Base-by-base conservation (phyloP, 768 basidiomycete genomes). In the Sporobolomyces phaffii region DNA sequence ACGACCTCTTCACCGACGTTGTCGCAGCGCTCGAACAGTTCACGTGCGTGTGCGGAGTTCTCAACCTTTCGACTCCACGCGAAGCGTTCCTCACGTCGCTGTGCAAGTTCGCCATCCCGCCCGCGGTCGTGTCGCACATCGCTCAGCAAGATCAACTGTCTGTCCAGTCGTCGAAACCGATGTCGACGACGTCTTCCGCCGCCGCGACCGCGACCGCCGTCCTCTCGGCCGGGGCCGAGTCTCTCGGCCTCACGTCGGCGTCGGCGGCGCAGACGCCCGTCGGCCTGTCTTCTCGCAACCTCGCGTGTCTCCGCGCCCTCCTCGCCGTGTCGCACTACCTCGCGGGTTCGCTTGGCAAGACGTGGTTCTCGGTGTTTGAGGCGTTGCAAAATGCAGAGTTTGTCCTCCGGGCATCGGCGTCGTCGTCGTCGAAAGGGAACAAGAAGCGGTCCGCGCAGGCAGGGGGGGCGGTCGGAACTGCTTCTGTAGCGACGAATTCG, bases 371-470 rank as follows among this genome's bases (percentile, higher is more conserved):
- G 49, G 83, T 97, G 13, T 80, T 98, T 58, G 93, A 97, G 74
- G 85, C 88, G 1, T 78, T 98, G 28, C 94, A 97, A 78, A 97
- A 92, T 71, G 93, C 94, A 10, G 92, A 94, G 73, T 91, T 91
- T 73, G 89, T 99, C 24, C 80, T 98, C 24, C 64, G 70, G 10
- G 38, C 38, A 3, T 48, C 75, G 10, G 38, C 38, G 4, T 48
- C 75, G 2, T 66, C 60, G 9, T 38, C 62, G 31, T 59, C 50
- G 54, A 40, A 58, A n/a, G 54, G 61, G 26, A 28, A 29, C 33
- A 73, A 59, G 65, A 72, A 68, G 45, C 68, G 70, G 34, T 57
- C 51, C 22, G 44, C 11, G 38, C n/a, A n/a, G 38, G 38, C 17
- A 17, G 38, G 9, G 38, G 38, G 38, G 38, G 38, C 17, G 38